Percentiles rank a stretch among this genome's conserved stretches.
Conservation (phyloP, 306 rosid genomes). For the Canavalia gladiata region DNA sequence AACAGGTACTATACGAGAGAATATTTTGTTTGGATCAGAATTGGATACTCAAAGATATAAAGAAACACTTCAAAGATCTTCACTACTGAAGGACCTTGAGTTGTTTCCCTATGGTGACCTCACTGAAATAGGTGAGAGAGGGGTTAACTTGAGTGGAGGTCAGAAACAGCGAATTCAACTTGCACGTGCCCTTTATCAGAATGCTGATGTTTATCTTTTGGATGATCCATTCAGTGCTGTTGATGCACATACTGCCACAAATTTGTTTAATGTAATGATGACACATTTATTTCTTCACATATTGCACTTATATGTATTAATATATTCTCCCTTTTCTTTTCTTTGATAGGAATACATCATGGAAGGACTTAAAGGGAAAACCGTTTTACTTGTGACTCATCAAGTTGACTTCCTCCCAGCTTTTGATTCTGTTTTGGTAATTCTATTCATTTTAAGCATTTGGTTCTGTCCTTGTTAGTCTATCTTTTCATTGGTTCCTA, state of each 20-base stretch:
- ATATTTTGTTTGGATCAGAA: constrained; percentile 57
- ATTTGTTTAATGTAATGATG: constrained; percentile 54
- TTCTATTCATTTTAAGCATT: neutral
- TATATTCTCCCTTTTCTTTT: neutral
- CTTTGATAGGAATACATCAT: constrained; percentile 55
- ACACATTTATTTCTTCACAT: neutral
- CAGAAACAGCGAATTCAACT: constrained; percentile 32
- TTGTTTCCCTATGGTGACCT: constrained; percentile 13
- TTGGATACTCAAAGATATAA: constrained; percentile 54
- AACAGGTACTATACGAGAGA: constrained; percentile 57
- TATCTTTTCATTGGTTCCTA: neutral
- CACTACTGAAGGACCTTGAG: constrained; percentile 14
- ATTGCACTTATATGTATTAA: neutral
- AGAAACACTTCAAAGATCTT: constrained; percentile 31
- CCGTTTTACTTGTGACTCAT: constrained; percentile 61
- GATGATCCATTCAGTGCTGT: constrained; percentile 71
- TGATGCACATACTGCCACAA: constrained; percentile 60
- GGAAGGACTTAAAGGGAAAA: constrained; percentile 57
- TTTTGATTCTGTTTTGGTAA: constrained; percentile 56
- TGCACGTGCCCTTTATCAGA: constrained; percentile 79
- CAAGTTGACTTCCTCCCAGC: constrained; percentile 67
- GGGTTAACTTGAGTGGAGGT: constrained; percentile 26
- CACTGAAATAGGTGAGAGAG: constrained; percentile 26
- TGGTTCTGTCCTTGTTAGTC: neutral
- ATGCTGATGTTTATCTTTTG: constrained; percentile 67